Conservation (phyloP, 345 rosid species). For the Cardamine chenopodiifolia region DNA sequence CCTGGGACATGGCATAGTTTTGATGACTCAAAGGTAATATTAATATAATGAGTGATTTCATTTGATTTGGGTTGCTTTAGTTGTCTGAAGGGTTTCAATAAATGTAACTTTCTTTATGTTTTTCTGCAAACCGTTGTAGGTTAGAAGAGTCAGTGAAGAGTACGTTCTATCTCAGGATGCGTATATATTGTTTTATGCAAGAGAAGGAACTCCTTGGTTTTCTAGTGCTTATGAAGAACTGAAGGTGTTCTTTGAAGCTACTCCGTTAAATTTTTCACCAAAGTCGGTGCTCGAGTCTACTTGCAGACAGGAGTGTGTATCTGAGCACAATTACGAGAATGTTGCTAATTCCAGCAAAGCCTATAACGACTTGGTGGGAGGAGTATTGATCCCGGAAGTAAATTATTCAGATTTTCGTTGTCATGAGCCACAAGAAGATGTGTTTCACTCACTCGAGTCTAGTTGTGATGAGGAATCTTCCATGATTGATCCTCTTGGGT, state of each 20-base stretch:
- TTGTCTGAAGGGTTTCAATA: not conserved
- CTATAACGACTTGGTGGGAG: constrained; percentile 30
- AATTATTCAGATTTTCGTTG: constrained; percentile 19
- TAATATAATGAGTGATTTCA: not conserved
- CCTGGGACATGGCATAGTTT: constrained; percentile 75
- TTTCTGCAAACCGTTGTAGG: constrained; percentile 47
- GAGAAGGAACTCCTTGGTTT: constrained; percentile 79
- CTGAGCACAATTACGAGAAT: constrained; percentile 20
- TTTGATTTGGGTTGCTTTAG: constrained; percentile 4
- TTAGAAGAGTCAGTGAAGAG: constrained; percentile 53
- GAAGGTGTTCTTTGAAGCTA: constrained; percentile 33
- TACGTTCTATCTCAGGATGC: constrained; percentile 68
- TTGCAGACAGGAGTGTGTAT: not conserved
- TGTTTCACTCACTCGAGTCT: constrained; percentile 7
- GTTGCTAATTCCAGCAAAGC: constrained; percentile 18
- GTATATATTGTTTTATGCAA: constrained; percentile 78
- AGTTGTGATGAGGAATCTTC: constrained; percentile 32
- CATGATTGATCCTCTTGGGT: constrained; percentile 36
- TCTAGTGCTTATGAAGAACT: constrained; percentile 58
- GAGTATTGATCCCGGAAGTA: constrained; percentile 7
- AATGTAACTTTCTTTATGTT: not conserved
- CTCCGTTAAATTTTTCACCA: constrained; percentile 56
- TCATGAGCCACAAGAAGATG: constrained; percentile 33
- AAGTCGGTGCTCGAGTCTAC: constrained; percentile 58
- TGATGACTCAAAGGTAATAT: constrained; percentile 66